Evolutionary conservation across 73 alveolate species (phyloP).

Genomic region (Strombidium stylifer): DNA sequence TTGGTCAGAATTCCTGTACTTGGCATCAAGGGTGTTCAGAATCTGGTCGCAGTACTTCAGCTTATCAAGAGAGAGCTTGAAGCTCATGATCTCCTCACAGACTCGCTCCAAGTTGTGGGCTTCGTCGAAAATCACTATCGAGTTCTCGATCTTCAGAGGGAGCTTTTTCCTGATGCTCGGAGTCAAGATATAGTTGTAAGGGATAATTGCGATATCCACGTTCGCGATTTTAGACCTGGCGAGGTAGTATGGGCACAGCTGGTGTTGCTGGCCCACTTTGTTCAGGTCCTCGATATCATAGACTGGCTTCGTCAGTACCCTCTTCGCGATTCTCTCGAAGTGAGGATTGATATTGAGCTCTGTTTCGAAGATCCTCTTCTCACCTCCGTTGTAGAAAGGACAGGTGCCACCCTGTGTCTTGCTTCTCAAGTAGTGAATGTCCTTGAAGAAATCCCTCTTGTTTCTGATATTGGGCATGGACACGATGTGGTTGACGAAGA

Average conservation of each 20-base stretch:
- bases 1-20: conserved; percentile 1
- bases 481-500: not conserved
- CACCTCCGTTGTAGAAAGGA: conserved; percentile 17
- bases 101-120: conserved; percentile 80
- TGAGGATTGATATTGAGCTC: not conserved
- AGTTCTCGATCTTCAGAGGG: conserved; percentile 20
- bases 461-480: not conserved
- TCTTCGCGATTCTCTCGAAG: not conserved
- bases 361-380: conserved; percentile 13
- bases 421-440: not conserved
- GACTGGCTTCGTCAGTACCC: not conserved
- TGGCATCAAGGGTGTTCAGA: conserved; percentile 1
- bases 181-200: conserved; percentile 3
- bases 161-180: not conserved
- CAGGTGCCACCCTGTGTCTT: not conserved
- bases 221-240: conserved; percentile 1
- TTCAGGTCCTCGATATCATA: conserved; percentile 5
- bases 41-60: conserved; percentile 16
- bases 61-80: conserved; percentile 25
- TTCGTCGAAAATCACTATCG: conserved; percentile 84
- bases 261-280: not conserved
- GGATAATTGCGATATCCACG: conserved; percentile 11
- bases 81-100: conserved; percentile 37
- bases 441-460: not conserved
- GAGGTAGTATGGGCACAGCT: conserved; percentile 30